Percentiles rank a stretch among this genome's conserved stretches.
Conservation (phyloP, 192 early-diverging fungal species). For the Gaertneriomyces sp. region DNA sequence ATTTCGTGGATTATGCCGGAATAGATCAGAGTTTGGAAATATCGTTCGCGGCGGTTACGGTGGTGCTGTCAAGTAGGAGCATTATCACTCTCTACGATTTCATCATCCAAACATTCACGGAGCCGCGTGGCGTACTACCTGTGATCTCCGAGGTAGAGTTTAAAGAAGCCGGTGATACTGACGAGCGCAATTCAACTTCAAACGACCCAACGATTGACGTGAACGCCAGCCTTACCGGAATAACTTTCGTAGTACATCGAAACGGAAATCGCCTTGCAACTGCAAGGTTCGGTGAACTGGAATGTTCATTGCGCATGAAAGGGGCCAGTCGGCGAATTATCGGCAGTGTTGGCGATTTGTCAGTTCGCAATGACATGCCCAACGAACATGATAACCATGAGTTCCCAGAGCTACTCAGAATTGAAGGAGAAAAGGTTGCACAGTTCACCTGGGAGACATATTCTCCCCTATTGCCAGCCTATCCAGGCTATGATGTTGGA, state of each 20-base stretch:
- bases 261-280: conserved; percentile 75
- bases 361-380: conserved; percentile 37
- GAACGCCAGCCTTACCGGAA: conserved; percentile 66
- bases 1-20: conserved; percentile 75
- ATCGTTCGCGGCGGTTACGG: conserved; percentile 67
- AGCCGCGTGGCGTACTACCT: background rate
- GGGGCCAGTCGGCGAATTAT: conserved; percentile 50
- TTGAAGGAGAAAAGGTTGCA: conserved; percentile 85
- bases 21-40: conserved; percentile 80
- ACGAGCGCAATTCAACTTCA: background rate
- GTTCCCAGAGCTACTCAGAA: conserved; percentile 60
- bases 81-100: conserved; percentile 85
- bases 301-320: conserved; percentile 64
- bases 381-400: background rate
- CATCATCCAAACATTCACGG: conserved; percentile 46
- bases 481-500: conserved; percentile 83
- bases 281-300: conserved; percentile 64
- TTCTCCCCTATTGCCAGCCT: conserved; percentile 47
- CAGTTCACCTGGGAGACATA: conserved; percentile 87
- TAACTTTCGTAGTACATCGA: conserved; percentile 78
- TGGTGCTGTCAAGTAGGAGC: conserved; percentile 80
- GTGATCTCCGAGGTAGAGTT: conserved; percentile 1
- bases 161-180: background rate
- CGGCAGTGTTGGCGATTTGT: conserved; percentile 47
- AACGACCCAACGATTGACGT: conserved; percentile 37